phyloP scores from a whole-genome alignment of 176 grass and related monocot genomes.

The Luzula sylvatica region DNA sequence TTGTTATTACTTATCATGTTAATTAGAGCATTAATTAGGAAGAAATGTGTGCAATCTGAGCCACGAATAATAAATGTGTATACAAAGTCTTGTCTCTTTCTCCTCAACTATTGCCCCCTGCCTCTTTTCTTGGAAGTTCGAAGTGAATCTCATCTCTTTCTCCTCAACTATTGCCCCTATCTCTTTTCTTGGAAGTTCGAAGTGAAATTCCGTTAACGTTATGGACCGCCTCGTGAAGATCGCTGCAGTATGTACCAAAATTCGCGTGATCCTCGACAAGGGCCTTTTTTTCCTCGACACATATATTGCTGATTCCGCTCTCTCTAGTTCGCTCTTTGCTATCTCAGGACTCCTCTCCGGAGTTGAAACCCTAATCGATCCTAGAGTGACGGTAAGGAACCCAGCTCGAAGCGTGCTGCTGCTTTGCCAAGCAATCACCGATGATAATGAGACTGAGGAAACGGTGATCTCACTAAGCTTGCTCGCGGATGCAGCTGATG shows the following conservation, averaged over 20 bases:
- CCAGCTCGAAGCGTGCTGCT: not conserved
- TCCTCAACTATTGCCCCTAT: too few relatives aligned
- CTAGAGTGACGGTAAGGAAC: not conserved
- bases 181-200: too few relatives aligned
- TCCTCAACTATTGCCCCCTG: too few relatives aligned
- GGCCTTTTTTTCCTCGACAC: not conserved
- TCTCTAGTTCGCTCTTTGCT: not conserved
- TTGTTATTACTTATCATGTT: too few relatives aligned
- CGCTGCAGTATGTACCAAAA: not conserved
- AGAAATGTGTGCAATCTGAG: too few relatives aligned
- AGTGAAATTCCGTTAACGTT: not conserved
- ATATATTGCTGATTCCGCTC: not conserved
- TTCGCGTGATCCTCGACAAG: not conserved
- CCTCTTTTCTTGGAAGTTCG: too few relatives aligned
- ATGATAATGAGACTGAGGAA: too few relatives aligned
- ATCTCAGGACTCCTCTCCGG: not conserved
- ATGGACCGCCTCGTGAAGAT: not conserved
- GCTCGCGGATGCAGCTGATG: not conserved
- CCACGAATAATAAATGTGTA: too few relatives aligned
- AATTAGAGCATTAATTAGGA: too few relatives aligned
- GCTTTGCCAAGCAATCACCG: too few relatives aligned
- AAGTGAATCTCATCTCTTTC: too few relatives aligned
- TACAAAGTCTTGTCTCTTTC: too few relatives aligned
- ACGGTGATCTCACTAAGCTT: not conserved
- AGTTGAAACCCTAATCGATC: not conserved